Base-by-base conservation (phyloP, 2,329 filamentous ascomycete genomes). In the Geosmithia morbida region DNA sequence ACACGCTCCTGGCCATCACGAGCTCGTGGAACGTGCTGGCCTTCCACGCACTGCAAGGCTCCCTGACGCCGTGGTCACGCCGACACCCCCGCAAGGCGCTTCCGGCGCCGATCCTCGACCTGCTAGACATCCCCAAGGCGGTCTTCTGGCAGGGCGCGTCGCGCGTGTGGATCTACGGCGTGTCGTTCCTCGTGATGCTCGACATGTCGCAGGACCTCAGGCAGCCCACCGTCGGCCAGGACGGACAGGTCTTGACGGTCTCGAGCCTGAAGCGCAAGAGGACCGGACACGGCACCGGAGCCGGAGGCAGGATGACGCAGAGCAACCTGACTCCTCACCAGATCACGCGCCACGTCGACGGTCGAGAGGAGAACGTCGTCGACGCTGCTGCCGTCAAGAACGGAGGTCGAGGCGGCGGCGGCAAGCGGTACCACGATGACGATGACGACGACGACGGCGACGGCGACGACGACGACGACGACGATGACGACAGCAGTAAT, bases 131-230 rank as follows among this genome's bases (percentile, higher is more conserved):
- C 41, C 84, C 84, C 47, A 90, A 90, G 69, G 89, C 88, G 3
- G 80, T 81, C 22, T 63, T 95, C 40, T 97, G 90, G 89, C 85
- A 94, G 58, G 70, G 83, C 1, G 10, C 41, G 8, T 69, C 70
- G 26, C 77, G 90, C 14, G 65, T 90, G 7, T 97, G 90, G 87
- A 66, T 97, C 18, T 96, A 94, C 57, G 89, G 90, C 7, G 77
- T 79, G 41, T 81, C 77, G 1, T 97, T 88, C 74, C 64, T 98
- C 20, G 88, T 86, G 67, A 97, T 97, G 89, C 78, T 98, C 50
- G 88, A 97, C 61, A 68, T 94, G 29, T 76, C 77, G 18, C 75
- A 76, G 56, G 83, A 95, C 60, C 73, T 92, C 22, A 58, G 59
- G n/a, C 55, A 58, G 39, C 52, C 57, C 1, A 49, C 53, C 1